Conservation (phyloP, 352 stramenopile genomes). For the Plasmopara muralis region DNA sequence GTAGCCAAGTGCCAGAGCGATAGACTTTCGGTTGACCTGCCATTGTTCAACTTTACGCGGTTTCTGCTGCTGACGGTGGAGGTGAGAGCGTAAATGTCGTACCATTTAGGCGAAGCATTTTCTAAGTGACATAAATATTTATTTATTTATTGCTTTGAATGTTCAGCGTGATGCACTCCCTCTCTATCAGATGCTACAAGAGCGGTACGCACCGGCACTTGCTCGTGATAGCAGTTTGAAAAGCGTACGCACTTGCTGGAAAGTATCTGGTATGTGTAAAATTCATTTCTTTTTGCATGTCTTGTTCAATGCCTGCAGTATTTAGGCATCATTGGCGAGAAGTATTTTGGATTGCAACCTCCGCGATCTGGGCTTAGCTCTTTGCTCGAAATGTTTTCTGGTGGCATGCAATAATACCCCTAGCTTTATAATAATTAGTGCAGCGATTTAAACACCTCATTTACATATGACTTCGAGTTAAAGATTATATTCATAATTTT, state of each 20-base stretch:
- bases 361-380: constrained; percentile 73
- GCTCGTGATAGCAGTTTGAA: constrained; percentile 68
- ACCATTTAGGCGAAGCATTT: neutral
- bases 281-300: no score
- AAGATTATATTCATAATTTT: neutral
- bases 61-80: constrained; percentile 82
- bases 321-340: constrained; percentile 77
- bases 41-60: constrained; percentile 76
- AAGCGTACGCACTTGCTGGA: constrained; percentile 44
- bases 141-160: neutral
- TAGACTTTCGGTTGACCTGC: constrained; percentile 47
- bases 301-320: constrained; percentile 35
- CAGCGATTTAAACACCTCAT: neutral
- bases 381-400: constrained; percentile 78
- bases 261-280: neutral
- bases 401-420: constrained; percentile 49
- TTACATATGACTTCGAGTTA: no score
- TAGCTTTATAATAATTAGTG: no score
- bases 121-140: neutral
- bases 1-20: constrained; percentile 40
- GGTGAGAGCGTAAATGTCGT: constrained; percentile 23
- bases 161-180: constrained; percentile 70
- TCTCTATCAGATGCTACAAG: constrained; percentile 83
- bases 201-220: constrained; percentile 69
- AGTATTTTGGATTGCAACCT: constrained; percentile 82